Base-by-base conservation (phyloP, 306 rosid genomes). In the Ormosia semicastrata region DNA sequence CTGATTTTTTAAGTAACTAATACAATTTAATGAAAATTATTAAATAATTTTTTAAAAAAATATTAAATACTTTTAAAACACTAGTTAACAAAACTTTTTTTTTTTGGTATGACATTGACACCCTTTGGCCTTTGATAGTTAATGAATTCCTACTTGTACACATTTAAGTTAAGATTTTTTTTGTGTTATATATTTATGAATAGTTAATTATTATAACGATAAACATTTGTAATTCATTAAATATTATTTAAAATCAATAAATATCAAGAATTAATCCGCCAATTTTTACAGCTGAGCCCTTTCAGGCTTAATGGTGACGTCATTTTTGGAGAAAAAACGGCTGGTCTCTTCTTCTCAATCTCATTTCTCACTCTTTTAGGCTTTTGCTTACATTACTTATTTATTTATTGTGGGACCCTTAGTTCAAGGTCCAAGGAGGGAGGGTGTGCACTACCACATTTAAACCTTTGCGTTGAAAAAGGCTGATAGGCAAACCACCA, bases 351-450 rank as follows among this genome's bases (percentile, higher is more conserved):
- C 24, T 24, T 24, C 24, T 24, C 24, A 24, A 24, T 24, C 24
- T 24, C 24, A 24, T 24, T 24, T 24, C 24, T 24, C 24, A 24
- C 24, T 1, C 24, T 24, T 24, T 24, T 24, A 24, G 24, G 24
- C 1, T 24, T 24, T 24, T 66, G 15, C 32, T 39, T 8, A 15
- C 72, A 40, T 14, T 6, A 39, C 34, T 32, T n/a, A n/a, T 40
- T 15, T 64, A 67, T 68, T 30, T 7, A 30, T 1, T 5, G 46
- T 66, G 81, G 88, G 81, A 66, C 84, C 84, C 73, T 15, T 75
- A 18, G 39, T 66, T 82, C 44, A 82, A 82, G 81, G 72, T 66
- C 81, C 66, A 75, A 82, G 50, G 41, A n/a, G 46, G 5, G 80
- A 56, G 66, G 67, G 63, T 43, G 56, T 63, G 83, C 74, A 52